Percentiles rank a stretch among this genome's conserved stretches.
These are phyloP conservation scores for Russula foetens DNA, from an alignment of 768 basidiomycete species.

Conservation along the genomic window DNA sequence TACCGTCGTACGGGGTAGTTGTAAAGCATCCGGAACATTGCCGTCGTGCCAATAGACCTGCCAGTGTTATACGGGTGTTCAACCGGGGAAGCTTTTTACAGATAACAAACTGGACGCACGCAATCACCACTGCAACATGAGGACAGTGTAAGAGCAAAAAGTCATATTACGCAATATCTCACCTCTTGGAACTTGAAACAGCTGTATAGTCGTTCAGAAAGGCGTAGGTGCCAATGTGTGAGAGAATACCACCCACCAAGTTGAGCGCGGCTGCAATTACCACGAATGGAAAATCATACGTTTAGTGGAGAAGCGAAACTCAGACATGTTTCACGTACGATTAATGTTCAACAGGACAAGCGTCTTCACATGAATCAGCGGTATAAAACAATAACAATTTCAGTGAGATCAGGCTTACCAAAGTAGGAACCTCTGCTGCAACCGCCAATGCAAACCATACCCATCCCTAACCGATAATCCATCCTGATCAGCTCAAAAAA, in stretches of 20 bases:
- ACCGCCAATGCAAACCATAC: constrained; percentile 11
- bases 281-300: not conserved
- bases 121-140: constrained; percentile 5
- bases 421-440: constrained; percentile 6
- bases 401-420: not conserved
- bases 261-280: not conserved
- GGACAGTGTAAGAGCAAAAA: not conserved
- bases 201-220: not conserved
- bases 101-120: not conserved
- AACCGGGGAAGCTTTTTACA: not conserved
- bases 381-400: too few species aligned
- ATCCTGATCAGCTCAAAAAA: not conserved
- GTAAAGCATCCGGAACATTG: constrained; percentile 1
- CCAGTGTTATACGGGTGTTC: not conserved
- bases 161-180: not conserved
- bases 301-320: not conserved
- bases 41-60: constrained; percentile 1
- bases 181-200: constrained; percentile 11
- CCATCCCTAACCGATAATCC: constrained; percentile 1
- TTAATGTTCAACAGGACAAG: constrained; percentile 1
- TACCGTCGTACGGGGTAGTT: not conserved
- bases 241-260: not conserved
- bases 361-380: not conserved
- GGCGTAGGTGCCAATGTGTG: not conserved
- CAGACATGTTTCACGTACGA: not conserved